Evolutionary conservation across 345 rosid genomes (phyloP).

Genomic region (Boechera stricta): DNA sequence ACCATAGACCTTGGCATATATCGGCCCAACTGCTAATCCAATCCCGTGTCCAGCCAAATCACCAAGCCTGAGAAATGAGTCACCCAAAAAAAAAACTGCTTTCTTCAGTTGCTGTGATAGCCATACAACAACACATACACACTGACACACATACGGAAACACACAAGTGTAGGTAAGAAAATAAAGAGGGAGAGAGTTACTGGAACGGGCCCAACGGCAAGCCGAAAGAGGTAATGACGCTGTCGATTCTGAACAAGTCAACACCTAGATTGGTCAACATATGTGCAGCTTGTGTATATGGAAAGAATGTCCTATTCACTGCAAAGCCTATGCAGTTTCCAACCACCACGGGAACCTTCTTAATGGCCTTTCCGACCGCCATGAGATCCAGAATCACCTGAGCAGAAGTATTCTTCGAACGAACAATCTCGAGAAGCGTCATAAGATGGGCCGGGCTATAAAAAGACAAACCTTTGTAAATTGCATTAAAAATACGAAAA

Average conservation of each 20-base stretch:
- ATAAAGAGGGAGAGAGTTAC: constrained; percentile 57
- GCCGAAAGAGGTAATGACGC: constrained; percentile 78
- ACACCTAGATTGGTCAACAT: constrained; percentile 78
- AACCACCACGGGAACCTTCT: constrained; percentile 95
- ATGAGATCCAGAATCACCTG: constrained; percentile 93
- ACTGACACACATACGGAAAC: not conserved
- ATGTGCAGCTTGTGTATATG: constrained; percentile 76
- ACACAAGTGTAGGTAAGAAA: constrained; percentile 3
- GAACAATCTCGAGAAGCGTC: constrained; percentile 96
- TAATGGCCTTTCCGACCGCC: constrained; percentile 79
- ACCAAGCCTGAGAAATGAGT: constrained; percentile 66
- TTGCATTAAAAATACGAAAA: not conserved
- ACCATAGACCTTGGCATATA: constrained; percentile 65
- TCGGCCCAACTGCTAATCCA: constrained; percentile 63
- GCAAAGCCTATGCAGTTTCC: constrained; percentile 97
- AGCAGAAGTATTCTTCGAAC: constrained; percentile 79
- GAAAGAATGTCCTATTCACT: constrained; percentile 90
- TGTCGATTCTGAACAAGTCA: constrained; percentile 90
- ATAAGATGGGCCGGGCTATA: constrained; percentile 95
- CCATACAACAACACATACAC: constrained; percentile 24
- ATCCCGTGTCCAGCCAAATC: constrained; percentile 94
- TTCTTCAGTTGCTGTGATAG: constrained; percentile 23
- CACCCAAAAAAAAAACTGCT: not conserved
- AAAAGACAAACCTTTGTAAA: constrained; percentile 35
- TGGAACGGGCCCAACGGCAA: constrained; percentile 94